Conservation (phyloP, 768 basidiomycete genomes). For the Termitomyces sp. region DNA sequence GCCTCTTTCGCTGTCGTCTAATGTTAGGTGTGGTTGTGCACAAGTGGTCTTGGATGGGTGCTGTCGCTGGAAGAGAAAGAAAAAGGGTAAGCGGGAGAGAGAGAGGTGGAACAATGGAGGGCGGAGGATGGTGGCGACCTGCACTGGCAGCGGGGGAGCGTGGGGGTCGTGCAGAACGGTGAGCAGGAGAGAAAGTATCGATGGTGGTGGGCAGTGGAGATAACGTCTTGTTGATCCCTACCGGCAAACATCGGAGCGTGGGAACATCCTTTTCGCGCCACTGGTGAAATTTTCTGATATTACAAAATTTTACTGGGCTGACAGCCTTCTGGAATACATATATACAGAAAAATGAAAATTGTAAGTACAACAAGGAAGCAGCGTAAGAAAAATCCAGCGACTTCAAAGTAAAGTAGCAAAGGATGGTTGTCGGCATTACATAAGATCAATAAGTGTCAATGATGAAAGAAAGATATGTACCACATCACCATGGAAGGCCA, state of each 20-base stretch:
- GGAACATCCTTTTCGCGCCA: slow-evolving; percentile 24
- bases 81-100: slow-evolving; percentile 10
- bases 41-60: neutral
- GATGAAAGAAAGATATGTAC: neutral
- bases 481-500: neutral
- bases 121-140: slow-evolving; percentile 8
- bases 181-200: slow-evolving; percentile 28
- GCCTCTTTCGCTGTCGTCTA: slow-evolving; percentile 7
- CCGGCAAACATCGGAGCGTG: slow-evolving; percentile 39
- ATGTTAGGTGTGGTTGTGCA: slow-evolving; percentile 3
- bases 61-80: slow-evolving; percentile 8
- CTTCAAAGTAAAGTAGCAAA: neutral
- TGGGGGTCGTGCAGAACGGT: slow-evolving; percentile 11
- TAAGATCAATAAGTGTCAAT: neutral
- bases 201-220: slow-evolving; percentile 44
- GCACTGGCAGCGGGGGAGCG: slow-evolving; percentile 11
- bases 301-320: neutral
- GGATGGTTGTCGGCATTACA: neutral
- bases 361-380: neutral
- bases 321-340: neutral
- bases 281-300: slow-evolving; percentile 8
- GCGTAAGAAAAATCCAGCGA: neutral
- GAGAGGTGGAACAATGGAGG: neutral
- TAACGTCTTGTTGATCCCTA: slow-evolving; percentile 32
- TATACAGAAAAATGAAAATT: neutral